Conservation (phyloP, 139 green algal genomes). For the Picochlorum sp. region DNA sequence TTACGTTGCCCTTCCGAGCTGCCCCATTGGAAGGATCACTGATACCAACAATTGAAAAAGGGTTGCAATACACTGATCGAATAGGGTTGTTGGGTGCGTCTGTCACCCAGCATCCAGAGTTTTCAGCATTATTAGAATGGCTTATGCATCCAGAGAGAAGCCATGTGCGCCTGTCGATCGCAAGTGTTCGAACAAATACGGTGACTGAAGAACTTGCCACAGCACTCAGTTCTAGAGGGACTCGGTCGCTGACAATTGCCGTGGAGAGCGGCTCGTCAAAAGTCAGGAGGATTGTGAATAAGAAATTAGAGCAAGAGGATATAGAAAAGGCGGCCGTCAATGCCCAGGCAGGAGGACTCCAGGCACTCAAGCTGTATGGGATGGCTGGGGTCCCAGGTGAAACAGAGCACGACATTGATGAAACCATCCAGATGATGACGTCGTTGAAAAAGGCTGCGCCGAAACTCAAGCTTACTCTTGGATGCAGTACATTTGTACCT, state of each 20-base stretch:
- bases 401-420: constrained; percentile 29
- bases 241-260: constrained; percentile 39
- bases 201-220: constrained; percentile 38
- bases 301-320: constrained; percentile 35
- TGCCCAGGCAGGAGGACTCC: constrained; percentile 35
- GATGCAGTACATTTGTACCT: constrained; percentile 45
- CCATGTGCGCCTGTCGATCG: constrained; percentile 36
- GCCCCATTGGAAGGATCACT: constrained; percentile 34
- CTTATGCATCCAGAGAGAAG: constrained; percentile 27
- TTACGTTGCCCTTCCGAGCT: constrained; percentile 42
- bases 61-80: constrained; percentile 37
- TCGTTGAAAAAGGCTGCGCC: constrained; percentile 18
- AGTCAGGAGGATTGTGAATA: constrained; percentile 38
- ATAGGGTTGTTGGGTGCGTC: constrained; percentile 42
- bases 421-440: constrained; percentile 41
- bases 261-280: constrained; percentile 44
- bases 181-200: constrained; percentile 38
- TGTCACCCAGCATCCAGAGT: constrained; percentile 50
- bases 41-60: constrained; percentile 36
- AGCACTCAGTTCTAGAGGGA: constrained; percentile 32
- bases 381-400: constrained; percentile 51
- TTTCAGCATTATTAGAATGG: constrained; percentile 33
- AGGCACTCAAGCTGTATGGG: constrained; percentile 43
- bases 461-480: constrained; percentile 29
- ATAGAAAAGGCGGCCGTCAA: constrained; percentile 20